These are phyloP conservation scores for Rasamsonia emersonii DNA, from an alignment of 2,329 filamentous ascomycete genomes.

Conservation along the genomic window DNA sequence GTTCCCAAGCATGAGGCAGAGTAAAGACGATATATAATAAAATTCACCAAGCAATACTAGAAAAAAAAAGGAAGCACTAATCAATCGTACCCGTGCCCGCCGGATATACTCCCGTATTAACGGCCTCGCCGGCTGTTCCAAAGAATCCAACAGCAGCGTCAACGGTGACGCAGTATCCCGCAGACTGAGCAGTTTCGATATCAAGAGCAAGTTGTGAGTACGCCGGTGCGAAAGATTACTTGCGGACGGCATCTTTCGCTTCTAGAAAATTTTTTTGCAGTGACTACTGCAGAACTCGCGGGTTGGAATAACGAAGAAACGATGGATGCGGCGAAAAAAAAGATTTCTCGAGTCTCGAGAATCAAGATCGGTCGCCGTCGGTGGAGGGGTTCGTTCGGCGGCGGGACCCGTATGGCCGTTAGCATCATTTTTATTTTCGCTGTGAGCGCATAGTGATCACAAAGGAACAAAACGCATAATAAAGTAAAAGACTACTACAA, in stretches of 20 bases:
- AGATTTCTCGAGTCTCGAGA: too few species aligned
- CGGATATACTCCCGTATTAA: slow-evolving; percentile 65
- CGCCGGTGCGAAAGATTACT: slow-evolving; percentile 52
- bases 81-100: slow-evolving; percentile 58
- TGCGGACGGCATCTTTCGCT: slow-evolving; percentile 24
- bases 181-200: slow-evolving; percentile 72
- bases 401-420: too few species aligned
- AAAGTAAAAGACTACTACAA: too few species aligned
- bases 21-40: slow-evolving; percentile 3
- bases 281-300: too few species aligned
- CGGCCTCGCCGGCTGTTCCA: slow-evolving; percentile 69
- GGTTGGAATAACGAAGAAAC: too few species aligned
- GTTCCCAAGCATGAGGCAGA: too few species aligned
- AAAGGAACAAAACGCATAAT: too few species aligned
- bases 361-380: too few species aligned
- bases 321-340: too few species aligned
- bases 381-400: too few species aligned
- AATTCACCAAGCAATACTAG: background rate
- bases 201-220: slow-evolving; percentile 74
- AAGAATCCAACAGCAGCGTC: slow-evolving; percentile 72
- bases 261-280: slow-evolving; percentile 3
- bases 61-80: background rate
- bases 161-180: slow-evolving; percentile 76
- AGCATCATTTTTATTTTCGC: too few species aligned
- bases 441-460: too few species aligned